These are phyloP conservation scores for Lantana camara DNA, from an alignment of 257 asterid genomes.

Conservation along the genomic window DNA sequence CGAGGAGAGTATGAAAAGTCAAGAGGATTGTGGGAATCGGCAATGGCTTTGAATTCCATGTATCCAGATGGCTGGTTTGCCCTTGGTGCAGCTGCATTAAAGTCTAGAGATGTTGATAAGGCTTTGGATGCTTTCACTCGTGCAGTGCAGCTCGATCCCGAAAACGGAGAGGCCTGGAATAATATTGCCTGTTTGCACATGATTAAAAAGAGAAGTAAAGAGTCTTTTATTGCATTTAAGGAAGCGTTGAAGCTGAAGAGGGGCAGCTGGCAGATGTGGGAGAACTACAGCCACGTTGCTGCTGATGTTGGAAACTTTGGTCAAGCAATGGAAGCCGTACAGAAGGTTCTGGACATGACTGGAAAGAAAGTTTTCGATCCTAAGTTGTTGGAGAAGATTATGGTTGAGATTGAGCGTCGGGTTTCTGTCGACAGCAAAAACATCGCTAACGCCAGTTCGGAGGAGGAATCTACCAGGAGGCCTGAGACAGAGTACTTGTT, in stretches of 20 bases:
- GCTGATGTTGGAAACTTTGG: slow-evolving; percentile 73
- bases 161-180: slow-evolving; percentile 98
- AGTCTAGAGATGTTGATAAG: slow-evolving; percentile 73
- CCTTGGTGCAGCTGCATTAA: slow-evolving; percentile 90
- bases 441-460: slow-evolving; percentile 28
- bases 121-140: slow-evolving; percentile 91
- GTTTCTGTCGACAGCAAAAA: slow-evolving; percentile 22
- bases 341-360: slow-evolving; percentile 64
- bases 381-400: slow-evolving; percentile 61
- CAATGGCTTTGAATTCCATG: slow-evolving; percentile 83
- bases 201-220: slow-evolving; percentile 79
- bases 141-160: slow-evolving; percentile 94
- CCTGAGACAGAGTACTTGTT: slow-evolving; percentile 63
- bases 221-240: slow-evolving; percentile 89
- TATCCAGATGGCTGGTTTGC: slow-evolving; percentile 98
- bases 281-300: slow-evolving; percentile 86
- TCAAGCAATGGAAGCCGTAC: slow-evolving; percentile 83
- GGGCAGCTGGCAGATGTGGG: slow-evolving; percentile 99
- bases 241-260: slow-evolving; percentile 92
- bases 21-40: slow-evolving; percentile 79
- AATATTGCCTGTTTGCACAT: slow-evolving; percentile 89
- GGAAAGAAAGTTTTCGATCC: slow-evolving; percentile 60
- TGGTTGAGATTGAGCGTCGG: slow-evolving; percentile 61
- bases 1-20: slow-evolving; percentile 83
- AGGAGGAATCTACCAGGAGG: slow-evolving; percentile 36